Evolutionary conservation across 192 early-diverging fungal species (phyloP).

Genomic region (Podila minutissima): DNA sequence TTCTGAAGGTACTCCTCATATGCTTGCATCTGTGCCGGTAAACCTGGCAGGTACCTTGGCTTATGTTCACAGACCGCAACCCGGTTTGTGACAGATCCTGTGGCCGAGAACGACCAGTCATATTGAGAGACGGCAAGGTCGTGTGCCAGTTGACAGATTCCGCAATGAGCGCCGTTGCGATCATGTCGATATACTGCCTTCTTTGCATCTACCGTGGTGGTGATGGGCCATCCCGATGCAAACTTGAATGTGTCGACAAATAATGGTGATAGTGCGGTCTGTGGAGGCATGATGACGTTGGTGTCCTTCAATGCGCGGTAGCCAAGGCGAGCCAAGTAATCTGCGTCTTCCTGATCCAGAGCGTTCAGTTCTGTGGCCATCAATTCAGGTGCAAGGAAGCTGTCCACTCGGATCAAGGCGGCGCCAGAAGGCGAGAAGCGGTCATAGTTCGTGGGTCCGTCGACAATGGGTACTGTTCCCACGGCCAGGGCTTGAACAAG

Average conservation of each 20-base stretch:
- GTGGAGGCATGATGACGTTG: not conserved
- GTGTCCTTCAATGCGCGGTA: not conserved
- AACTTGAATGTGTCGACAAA: not conserved
- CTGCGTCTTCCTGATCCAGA: slow-evolving; percentile 9
- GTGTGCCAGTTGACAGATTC: slow-evolving; percentile 25
- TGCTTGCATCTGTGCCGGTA: slow-evolving; percentile 18
- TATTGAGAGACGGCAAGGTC: slow-evolving; percentile 4
- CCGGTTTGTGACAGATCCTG: not conserved
- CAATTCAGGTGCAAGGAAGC: slow-evolving; percentile 19
- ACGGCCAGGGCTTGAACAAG: slow-evolving; percentile 21
- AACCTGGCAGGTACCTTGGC: slow-evolving; percentile 13
- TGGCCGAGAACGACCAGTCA: slow-evolving; percentile 4
- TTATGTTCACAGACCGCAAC: slow-evolving; percentile 1
- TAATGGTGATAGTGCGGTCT: not conserved
- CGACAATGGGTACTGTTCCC: slow-evolving; percentile 27
- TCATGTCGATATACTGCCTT: slow-evolving; percentile 2
- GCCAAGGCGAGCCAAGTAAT: slow-evolving; percentile 10
- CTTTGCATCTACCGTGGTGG: not conserved
- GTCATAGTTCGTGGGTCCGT: slow-evolving; percentile 26
- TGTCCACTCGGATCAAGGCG: slow-evolving; percentile 11
- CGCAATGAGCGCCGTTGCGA: slow-evolving; percentile 13
- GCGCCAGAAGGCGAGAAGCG: slow-evolving; percentile 16
- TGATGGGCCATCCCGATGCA: not conserved
- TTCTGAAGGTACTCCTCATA: slow-evolving; percentile 20
- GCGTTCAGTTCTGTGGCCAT: slow-evolving; percentile 16